Conservation (phyloP, 2,329 filamentous ascomycete species). For the Arthroderma uncinatum region DNA sequence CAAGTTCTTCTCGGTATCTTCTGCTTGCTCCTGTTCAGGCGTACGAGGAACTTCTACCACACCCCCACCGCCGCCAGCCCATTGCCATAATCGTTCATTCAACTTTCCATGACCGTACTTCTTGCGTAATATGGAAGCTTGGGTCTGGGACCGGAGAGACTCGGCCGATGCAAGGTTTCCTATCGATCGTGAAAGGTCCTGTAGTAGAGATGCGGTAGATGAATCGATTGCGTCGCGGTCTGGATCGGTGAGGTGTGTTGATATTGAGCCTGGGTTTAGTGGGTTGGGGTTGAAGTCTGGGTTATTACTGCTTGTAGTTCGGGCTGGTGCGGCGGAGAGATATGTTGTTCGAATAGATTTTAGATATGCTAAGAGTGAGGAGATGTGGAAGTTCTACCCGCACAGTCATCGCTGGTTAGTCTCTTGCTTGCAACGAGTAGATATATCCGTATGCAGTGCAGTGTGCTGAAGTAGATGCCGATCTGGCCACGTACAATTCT, state of each 20-base stretch:
- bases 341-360: constrained; percentile 78
- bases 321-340: constrained; percentile 65
- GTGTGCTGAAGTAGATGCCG: not conserved
- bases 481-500: constrained; percentile 56
- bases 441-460: not conserved
- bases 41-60: constrained; percentile 41
- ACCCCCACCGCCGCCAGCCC: constrained; percentile 40
- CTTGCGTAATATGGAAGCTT: constrained; percentile 57
- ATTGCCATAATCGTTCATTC: constrained; percentile 50
- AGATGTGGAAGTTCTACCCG: constrained; percentile 67
- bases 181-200: constrained; percentile 74
- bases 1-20: constrained; percentile 56
- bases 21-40: constrained; percentile 59
- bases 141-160: constrained; percentile 65
- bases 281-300: constrained; percentile 29
- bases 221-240: constrained; percentile 81
- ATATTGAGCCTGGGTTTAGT: constrained; percentile 17
- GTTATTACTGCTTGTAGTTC: constrained; percentile 35
- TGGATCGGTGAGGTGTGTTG: constrained; percentile 56
- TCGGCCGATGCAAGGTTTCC: constrained; percentile 70
- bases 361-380: constrained; percentile 67
- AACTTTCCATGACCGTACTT: constrained; percentile 48
- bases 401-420: too few relatives aligned
- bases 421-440: too few relatives aligned
- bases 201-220: constrained; percentile 72